These are phyloP conservation scores for Leishmania martiniquensis DNA, from an alignment of 208 protist species.

Conservation along the genomic window DNA sequence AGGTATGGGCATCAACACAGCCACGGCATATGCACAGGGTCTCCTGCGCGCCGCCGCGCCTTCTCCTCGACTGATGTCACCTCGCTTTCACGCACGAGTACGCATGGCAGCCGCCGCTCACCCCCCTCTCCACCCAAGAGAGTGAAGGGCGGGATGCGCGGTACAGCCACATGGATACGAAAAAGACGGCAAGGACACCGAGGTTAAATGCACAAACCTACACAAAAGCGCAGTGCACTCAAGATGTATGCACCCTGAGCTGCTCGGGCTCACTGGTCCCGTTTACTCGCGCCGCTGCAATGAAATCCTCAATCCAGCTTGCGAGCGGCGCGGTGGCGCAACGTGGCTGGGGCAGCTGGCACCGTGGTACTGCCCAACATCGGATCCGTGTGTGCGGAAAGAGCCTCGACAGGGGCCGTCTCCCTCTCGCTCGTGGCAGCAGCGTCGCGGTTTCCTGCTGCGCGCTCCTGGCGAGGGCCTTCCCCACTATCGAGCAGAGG, in stretches of 20 bases:
- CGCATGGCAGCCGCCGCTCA: background rate
- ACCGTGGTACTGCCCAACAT: background rate
- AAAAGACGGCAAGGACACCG: background rate
- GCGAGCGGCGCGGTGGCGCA: slow-evolving; percentile 26
- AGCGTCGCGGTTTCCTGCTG: slow-evolving; percentile 7
- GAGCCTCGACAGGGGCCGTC: background rate
- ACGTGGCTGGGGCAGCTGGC: slow-evolving; percentile 9
- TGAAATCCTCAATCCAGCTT: slow-evolving; percentile 25
- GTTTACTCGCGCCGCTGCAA: background rate
- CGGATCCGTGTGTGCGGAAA: slow-evolving; percentile 12
- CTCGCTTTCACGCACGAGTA: background rate
- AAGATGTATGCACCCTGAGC: background rate
- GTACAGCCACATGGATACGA: too few relatives aligned
- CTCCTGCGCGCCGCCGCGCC: background rate
- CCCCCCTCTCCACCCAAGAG: background rate
- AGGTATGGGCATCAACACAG: background rate
- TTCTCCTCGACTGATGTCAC: background rate
- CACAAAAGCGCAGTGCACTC: background rate
- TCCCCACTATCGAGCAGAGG: slow-evolving; percentile 4
- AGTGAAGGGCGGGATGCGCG: background rate
- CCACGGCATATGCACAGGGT: background rate
- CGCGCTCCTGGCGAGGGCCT: background rate
- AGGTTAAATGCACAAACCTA: background rate
- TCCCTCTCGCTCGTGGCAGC: background rate
- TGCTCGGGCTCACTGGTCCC: background rate